A percentile compares a stretch with the other conserved stretches of the same genome.
phyloP scores from a whole-genome alignment of 2,329 filamentous ascomycete genomes.

The Aspergillus tamarii region DNA sequence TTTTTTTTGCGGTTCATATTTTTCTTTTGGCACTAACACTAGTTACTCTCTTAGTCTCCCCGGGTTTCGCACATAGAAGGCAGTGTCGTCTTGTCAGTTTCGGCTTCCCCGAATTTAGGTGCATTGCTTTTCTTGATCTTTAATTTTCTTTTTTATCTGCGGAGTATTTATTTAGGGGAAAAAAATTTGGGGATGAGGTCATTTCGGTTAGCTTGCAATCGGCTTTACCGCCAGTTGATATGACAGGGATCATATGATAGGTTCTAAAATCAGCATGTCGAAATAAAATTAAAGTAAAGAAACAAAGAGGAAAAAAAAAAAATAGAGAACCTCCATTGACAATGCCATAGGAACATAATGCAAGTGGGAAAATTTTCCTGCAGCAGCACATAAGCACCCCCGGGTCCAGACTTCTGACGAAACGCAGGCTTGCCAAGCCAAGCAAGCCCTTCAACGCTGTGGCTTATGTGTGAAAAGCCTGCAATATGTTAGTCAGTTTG shows the following conservation, averaged over 20 bases:
- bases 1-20: not conserved
- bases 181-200: not conserved
- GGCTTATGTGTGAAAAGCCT: not conserved
- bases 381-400: not conserved
- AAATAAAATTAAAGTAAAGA: not conserved
- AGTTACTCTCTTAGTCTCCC: not conserved
- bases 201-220: not conserved
- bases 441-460: not conserved
- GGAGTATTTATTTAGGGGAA: too few relatives aligned
- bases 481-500: conserved; percentile 1
- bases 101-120: conserved; percentile 6
- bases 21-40: not conserved
- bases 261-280: not conserved
- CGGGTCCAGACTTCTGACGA: not conserved
- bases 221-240: not conserved
- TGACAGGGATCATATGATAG: not conserved
- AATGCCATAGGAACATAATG: not conserved
- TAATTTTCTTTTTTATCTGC: not conserved
- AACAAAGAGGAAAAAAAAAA: not conserved
- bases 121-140: not conserved
- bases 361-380: not conserved
- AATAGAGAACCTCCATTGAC: too few relatives aligned
- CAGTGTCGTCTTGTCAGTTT: conserved; percentile 4
- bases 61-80: not conserved
- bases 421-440: not conserved